Conservation (phyloP, 495 filamentous ascomycete genomes). For the Aspergillus asperescens region DNA sequence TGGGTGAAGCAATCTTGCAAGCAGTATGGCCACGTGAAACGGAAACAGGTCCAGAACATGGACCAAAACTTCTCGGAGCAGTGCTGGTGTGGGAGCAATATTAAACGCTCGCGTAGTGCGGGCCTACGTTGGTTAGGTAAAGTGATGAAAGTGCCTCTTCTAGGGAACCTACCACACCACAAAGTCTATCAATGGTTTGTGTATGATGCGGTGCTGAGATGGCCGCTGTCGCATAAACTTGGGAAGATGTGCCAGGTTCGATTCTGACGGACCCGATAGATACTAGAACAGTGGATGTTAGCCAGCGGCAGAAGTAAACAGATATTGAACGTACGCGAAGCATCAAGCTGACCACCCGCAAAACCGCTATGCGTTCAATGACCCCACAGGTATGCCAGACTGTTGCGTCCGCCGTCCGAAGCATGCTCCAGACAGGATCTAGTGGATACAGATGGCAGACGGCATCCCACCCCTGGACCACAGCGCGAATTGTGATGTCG, state of each 20-base stretch:
- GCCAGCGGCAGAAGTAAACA: not conserved
- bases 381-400: slow-evolving; percentile 12
- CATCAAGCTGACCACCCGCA: slow-evolving; percentile 15
- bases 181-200: slow-evolving; percentile 17
- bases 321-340: slow-evolving; percentile 8
- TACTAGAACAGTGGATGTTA: slow-evolving; percentile 3
- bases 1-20: slow-evolving; percentile 3
- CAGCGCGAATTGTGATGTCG: slow-evolving; percentile 13
- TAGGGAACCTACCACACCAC: slow-evolving; percentile 11
- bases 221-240: slow-evolving; percentile 14
- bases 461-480: slow-evolving; percentile 11
- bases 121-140: slow-evolving; percentile 7
- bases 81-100: slow-evolving; percentile 13
- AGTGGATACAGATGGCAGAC: slow-evolving; percentile 7
- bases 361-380: slow-evolving; percentile 6
- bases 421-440: slow-evolving; percentile 14
- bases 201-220: slow-evolving; percentile 12
- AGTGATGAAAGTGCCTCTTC: not conserved
- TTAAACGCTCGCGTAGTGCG: slow-evolving; percentile 12
- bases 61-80: slow-evolving; percentile 17
- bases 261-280: slow-evolving; percentile 11
- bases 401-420: slow-evolving; percentile 10
- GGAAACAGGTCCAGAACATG: slow-evolving; percentile 14
- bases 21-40: slow-evolving; percentile 12
- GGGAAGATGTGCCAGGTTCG: slow-evolving; percentile 2